Conservation (phyloP, 805 yeast genomes). For the Schizosaccharomyces octosporus region DNA sequence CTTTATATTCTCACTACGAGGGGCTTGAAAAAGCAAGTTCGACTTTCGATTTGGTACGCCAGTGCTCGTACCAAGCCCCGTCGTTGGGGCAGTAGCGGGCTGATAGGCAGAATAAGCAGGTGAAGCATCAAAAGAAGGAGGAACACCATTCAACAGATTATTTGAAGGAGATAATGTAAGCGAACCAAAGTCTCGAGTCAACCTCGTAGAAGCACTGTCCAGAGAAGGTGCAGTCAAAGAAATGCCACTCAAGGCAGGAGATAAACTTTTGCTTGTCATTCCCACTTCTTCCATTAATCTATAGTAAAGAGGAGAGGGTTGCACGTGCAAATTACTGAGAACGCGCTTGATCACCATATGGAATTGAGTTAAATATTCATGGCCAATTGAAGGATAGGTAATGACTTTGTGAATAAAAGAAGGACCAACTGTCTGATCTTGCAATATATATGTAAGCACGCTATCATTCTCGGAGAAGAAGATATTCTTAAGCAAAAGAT, state of each 20-base stretch:
- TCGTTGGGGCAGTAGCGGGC: too few species aligned
- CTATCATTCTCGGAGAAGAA: slow-evolving; percentile 23
- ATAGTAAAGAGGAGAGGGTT: background rate
- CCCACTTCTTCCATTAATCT: slow-evolving; percentile 1
- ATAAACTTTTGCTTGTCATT: background rate
- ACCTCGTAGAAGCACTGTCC: background rate
- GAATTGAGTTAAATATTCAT: background rate
- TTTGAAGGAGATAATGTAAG: background rate
- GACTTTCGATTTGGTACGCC: background rate
- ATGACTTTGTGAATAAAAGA: background rate
- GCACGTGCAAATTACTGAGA: background rate
- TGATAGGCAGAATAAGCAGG: background rate
- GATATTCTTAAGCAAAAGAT: slow-evolving; percentile 34
- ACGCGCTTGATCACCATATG: background rate
- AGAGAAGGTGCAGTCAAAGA: background rate
- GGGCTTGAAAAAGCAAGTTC: background rate
- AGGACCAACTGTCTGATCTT: background rate
- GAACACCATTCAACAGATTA: background rate
- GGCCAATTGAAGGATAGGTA: background rate
- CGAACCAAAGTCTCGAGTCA: background rate
- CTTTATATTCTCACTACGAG: background rate
- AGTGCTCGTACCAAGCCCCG: background rate
- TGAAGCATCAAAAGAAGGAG: background rate
- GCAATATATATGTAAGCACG: background rate
- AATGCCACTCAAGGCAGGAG: background rate